Percentiles rank a stretch among this genome's conserved stretches.
These are phyloP conservation scores for Dactylonectria macrodidyma DNA, from an alignment of 2,329 filamentous ascomycete species.

Conservation along the genomic window DNA sequence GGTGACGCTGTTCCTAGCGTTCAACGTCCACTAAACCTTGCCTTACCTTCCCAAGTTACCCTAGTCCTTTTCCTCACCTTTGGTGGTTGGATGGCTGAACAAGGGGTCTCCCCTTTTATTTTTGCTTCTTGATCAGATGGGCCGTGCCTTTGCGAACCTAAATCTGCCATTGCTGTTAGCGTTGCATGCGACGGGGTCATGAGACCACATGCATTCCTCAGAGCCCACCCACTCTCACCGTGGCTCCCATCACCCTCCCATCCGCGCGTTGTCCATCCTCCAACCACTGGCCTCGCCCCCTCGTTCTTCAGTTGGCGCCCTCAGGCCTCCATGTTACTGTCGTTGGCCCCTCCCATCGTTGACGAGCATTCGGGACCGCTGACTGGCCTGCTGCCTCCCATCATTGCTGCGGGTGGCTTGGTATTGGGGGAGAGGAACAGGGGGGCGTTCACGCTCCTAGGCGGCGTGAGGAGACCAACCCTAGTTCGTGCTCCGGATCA, in stretches of 20 bases:
- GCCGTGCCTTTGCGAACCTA: constrained; percentile 48
- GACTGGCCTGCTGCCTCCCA: background rate
- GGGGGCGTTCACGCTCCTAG: constrained; percentile 1
- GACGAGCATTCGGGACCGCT: background rate
- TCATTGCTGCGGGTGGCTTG: background rate
- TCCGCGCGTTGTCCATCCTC: constrained; percentile 32
- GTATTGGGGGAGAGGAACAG: constrained; percentile 2
- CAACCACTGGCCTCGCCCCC: constrained; percentile 25
- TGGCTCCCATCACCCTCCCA: constrained; percentile 37
- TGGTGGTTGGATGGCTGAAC: constrained; percentile 41
- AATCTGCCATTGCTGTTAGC: constrained; percentile 48
- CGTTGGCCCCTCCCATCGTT: background rate
- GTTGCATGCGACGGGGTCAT: constrained; percentile 48
- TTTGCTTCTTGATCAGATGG: constrained; percentile 44
- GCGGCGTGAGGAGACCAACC: constrained; percentile 9
- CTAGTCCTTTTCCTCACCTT: constrained; percentile 11
- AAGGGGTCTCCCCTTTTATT: constrained; percentile 40
- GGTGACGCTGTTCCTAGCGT: constrained; percentile 33
- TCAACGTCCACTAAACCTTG: constrained; percentile 23
- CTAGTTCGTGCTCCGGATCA: constrained; percentile 26
- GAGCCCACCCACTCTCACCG: constrained; percentile 42
- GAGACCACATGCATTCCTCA: constrained; percentile 50
- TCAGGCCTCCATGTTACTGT: background rate
- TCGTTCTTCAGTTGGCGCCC: background rate
- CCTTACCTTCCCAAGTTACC: constrained; percentile 8